Percentiles rank a stretch among this genome's conserved stretches.
Evolutionary conservation across 164 flowering plant genomes (phyloP).

Genomic region (Cinnamomum micranthum): DNA sequence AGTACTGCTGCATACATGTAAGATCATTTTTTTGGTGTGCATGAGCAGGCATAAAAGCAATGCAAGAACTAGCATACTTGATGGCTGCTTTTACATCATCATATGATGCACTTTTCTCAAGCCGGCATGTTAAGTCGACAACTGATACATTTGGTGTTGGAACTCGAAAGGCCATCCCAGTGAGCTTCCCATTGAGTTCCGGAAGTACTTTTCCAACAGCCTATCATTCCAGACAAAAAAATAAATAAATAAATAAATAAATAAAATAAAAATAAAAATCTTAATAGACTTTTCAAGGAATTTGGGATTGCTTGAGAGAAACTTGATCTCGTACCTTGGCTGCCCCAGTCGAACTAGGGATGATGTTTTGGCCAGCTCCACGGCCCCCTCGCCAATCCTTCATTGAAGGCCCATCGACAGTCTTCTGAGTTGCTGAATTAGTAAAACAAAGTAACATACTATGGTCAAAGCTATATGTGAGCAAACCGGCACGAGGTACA

Average conservation of each 20-base stretch:
- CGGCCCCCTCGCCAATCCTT: conserved; percentile 99
- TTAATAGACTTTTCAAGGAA: neutral
- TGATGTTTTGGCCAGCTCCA: conserved; percentile 92
- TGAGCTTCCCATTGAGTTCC: conserved; percentile 90
- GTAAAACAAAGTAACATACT: neutral
- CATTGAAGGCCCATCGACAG: conserved; percentile 97
- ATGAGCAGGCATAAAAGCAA: neutral
- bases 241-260: no score
- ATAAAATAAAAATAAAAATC: no score
- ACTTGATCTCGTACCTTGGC: conserved; percentile 61
- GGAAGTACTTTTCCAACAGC: conserved; percentile 98
- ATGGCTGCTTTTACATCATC: conserved; percentile 90
- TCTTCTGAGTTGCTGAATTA: conserved; percentile 88
- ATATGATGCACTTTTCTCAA: conserved; percentile 79
- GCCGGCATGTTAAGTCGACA: conserved; percentile 90
- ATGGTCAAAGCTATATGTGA: no score
- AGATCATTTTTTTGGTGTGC: neutral
- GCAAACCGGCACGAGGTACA: no score
- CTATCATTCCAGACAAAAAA: conserved; percentile 25
- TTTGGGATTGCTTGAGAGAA: neutral
- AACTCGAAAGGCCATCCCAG: conserved; percentile 98
- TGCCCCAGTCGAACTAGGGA: conserved; percentile 99
- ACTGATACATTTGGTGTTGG: conserved; percentile 96
- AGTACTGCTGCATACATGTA: neutral
- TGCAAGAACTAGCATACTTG: conserved; percentile 46